A percentile compares a stretch with the other conserved stretches of the same genome.
These are phyloP conservation scores for Coniochaeta prunicola DNA, from an alignment of 2,329 filamentous ascomycete genomes.

Conservation along the genomic window DNA sequence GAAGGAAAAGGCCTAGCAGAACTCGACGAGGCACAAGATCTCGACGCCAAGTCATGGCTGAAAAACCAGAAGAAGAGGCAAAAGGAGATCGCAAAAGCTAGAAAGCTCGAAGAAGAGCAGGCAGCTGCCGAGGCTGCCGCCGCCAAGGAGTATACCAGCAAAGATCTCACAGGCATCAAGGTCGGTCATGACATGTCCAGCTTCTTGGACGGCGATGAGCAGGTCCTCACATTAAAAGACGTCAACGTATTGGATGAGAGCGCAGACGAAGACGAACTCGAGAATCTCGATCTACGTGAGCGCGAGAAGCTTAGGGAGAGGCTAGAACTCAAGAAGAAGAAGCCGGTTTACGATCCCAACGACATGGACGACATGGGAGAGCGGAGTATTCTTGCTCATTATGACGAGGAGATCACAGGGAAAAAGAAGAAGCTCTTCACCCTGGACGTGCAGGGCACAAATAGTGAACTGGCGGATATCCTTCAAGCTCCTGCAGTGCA, in stretches of 20 bases:
- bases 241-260: conserved; percentile 76
- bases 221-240: conserved; percentile 93
- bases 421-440: conserved; percentile 88
- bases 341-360: conserved; percentile 80
- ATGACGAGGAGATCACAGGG: conserved; percentile 89
- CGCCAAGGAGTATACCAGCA: conserved; percentile 66
- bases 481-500: conserved; percentile 45
- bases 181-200: conserved; percentile 81
- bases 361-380: conserved; percentile 60
- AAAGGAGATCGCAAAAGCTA: conserved; percentile 77
- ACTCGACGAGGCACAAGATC: conserved; percentile 52
- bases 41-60: conserved; percentile 82
- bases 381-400: conserved; percentile 72
- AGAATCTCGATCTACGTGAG: conserved; percentile 66
- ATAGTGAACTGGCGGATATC: conserved; percentile 53
- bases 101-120: conserved; percentile 66
- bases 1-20: conserved; percentile 84
- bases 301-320: conserved; percentile 67
- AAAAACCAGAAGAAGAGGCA: conserved; percentile 87
- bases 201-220: conserved; percentile 77
- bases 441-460: conserved; percentile 69
- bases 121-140: conserved; percentile 65
- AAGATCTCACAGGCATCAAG: conserved; percentile 82
- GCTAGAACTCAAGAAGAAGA: conserved; percentile 83
- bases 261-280: conserved; percentile 84